These are phyloP conservation scores for Aspergillus caelatus DNA, from an alignment of 2,329 filamentous ascomycete genomes.

Conservation along the genomic window DNA sequence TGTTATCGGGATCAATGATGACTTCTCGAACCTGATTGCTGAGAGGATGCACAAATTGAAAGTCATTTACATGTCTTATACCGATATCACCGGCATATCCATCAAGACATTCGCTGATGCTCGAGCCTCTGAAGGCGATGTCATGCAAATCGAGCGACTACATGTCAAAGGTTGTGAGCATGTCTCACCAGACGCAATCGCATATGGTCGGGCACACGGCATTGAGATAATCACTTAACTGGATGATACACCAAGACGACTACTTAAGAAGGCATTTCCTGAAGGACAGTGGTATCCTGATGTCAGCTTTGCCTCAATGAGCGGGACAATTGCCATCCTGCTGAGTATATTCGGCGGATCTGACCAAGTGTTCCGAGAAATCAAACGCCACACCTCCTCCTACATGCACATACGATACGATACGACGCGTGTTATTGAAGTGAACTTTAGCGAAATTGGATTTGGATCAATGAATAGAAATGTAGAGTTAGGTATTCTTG, in stretches of 20 bases:
- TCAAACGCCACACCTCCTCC: not conserved
- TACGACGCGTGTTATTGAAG: not conserved
- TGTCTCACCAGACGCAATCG: conserved; percentile 37
- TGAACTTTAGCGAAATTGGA: not conserved
- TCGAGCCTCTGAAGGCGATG: conserved; percentile 9
- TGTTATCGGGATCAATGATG: conserved; percentile 31
- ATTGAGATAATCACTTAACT: conserved; percentile 29
- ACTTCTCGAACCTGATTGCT: conserved; percentile 21
- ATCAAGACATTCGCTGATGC: conserved; percentile 37
- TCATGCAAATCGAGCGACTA: conserved; percentile 28
- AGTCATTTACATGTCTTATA: conserved; percentile 37
- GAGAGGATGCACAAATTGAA: conserved; percentile 31
- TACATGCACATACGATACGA: not conserved
- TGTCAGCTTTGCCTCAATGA: not conserved
- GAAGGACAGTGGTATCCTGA: not conserved
- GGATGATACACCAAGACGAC: not conserved
- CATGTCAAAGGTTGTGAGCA: conserved; percentile 31
- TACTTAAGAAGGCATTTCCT: not conserved
- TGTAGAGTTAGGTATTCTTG: not conserved
- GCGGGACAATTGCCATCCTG: not conserved
- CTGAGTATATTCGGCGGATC: not conserved
- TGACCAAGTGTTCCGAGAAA: not conserved
- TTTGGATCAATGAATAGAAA: not conserved
- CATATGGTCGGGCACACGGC: conserved; percentile 34
- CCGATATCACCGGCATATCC: conserved; percentile 36